Conservation (phyloP, 1,139 yeast genomes). For the Magnusiomyces suaveolens region DNA sequence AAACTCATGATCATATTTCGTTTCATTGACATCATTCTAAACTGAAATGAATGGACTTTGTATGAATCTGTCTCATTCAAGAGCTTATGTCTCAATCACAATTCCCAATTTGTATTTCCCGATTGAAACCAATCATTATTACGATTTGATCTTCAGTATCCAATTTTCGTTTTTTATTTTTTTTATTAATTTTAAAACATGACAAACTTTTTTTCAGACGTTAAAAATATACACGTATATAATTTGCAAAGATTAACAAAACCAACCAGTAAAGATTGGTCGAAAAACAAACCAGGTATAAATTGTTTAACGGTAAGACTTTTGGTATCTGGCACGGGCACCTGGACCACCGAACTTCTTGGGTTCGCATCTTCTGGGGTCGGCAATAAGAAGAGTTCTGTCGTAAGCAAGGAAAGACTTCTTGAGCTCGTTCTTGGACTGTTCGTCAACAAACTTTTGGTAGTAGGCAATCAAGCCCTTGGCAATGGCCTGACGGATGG, state of each 20-base stretch:
- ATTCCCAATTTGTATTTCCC: no score
- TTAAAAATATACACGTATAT: slow-evolving; percentile 1
- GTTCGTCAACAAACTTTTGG: slow-evolving; percentile 98
- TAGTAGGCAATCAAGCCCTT: slow-evolving; percentile 99
- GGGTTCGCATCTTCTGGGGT: slow-evolving; percentile 99
- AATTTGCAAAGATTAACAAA: neutral
- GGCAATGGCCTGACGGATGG: slow-evolving; percentile 99
- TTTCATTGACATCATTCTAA: no score
- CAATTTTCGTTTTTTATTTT: neutral
- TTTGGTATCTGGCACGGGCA: slow-evolving; percentile 99
- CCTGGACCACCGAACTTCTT: slow-evolving; percentile 99
- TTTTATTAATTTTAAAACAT: neutral
- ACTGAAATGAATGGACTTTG: no score
- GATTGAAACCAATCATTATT: no score
- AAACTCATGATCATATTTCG: no score
- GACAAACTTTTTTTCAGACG: neutral
- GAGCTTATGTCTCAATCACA: no score
- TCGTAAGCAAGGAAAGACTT: slow-evolving; percentile 95
- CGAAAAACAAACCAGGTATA: slow-evolving; percentile 5
- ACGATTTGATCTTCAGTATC: no score
- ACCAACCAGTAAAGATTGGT: neutral
- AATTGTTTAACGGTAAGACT: slow-evolving; percentile 89
- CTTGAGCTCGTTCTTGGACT: slow-evolving; percentile 98
- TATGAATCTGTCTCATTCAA: no score
- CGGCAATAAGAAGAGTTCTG: slow-evolving; percentile 99